phyloP scores from a whole-genome alignment of 495 filamentous ascomycete genomes.

The Saxophila tyrrhenica region DNA sequence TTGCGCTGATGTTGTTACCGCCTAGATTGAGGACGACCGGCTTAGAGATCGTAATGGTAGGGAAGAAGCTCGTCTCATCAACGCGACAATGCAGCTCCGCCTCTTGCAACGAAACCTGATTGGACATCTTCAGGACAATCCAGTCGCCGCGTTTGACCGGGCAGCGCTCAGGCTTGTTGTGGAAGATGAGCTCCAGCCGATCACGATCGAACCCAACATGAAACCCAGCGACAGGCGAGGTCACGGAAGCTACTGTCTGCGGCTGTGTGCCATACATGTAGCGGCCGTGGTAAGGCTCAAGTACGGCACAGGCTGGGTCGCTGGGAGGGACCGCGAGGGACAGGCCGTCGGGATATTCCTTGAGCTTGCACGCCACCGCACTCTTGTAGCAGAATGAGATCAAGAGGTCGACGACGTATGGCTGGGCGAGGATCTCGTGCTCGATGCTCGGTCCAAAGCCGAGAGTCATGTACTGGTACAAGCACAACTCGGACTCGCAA shows the following conservation, averaged over 20 bases:
- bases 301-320: background rate
- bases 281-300: background rate
- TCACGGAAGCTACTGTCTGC: background rate
- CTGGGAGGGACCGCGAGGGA: conserved; percentile 50
- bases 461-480: conserved; percentile 86
- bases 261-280: background rate
- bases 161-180: conserved; percentile 21
- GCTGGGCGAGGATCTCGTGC: conserved; percentile 68
- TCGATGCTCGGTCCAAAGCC: conserved; percentile 80
- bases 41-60: conserved; percentile 23
- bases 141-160: conserved; percentile 45
- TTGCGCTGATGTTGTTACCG: no score
- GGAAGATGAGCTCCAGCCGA: conserved; percentile 35
- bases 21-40: conserved; percentile 6
- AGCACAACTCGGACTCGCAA: conserved; percentile 66
- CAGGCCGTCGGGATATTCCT: conserved; percentile 58
- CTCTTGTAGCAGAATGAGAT: conserved; percentile 69
- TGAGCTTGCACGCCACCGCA: conserved; percentile 35
- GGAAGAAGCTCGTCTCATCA: conserved; percentile 28
- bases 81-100: conserved; percentile 33
- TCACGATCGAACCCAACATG: conserved; percentile 24
- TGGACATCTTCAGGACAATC: conserved; percentile 37
- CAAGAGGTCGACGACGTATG: conserved; percentile 76
- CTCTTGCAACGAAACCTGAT: conserved; percentile 6
- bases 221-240: background rate